phyloP scores from a whole-genome alignment of 345 rosid genomes.

The Ceriops zippeliana region DNA sequence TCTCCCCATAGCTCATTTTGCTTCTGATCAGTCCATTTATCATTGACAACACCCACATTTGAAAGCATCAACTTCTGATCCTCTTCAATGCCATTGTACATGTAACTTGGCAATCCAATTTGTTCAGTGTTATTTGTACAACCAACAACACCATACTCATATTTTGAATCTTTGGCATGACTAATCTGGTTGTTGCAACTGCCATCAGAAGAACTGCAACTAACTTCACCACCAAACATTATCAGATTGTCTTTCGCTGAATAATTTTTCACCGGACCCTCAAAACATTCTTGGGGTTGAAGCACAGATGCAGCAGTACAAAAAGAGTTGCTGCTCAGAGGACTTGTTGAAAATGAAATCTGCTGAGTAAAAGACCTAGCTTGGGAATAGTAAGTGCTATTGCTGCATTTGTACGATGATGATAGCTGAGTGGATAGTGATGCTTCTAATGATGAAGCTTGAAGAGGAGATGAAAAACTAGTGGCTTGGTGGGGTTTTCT shows the following conservation, averaged over 20 bases:
- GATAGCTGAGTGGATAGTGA: constrained; percentile 25
- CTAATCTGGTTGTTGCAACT: constrained; percentile 40
- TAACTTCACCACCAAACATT: constrained; percentile 40
- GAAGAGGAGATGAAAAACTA: constrained; percentile 20
- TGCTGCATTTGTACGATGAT: constrained; percentile 22
- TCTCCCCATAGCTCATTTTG: constrained; percentile 27
- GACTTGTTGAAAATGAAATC: constrained; percentile 34
- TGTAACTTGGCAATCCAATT: constrained; percentile 24
- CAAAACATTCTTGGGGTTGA: constrained; percentile 26
- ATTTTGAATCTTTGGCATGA: constrained; percentile 30
- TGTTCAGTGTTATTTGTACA: constrained; percentile 11
- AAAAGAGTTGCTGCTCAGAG: constrained; percentile 33
- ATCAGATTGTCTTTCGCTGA: constrained; percentile 28
- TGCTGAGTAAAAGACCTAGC: constrained; percentile 29
- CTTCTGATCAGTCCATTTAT: constrained; percentile 15
- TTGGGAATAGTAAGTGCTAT: constrained; percentile 14
- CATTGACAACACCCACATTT: neutral
- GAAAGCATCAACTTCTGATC: constrained; percentile 20
- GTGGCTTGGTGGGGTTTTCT: constrained; percentile 16
- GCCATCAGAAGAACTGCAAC: constrained; percentile 66
- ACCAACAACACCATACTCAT: constrained; percentile 15
- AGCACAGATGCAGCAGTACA: constrained; percentile 22
- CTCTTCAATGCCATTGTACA: constrained; percentile 24
- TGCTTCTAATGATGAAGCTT: constrained; percentile 20
- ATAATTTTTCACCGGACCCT: constrained; percentile 21